phyloP scores from a whole-genome alignment of 2,329 filamentous ascomycete species.

The Stemphylium vesicarium region DNA sequence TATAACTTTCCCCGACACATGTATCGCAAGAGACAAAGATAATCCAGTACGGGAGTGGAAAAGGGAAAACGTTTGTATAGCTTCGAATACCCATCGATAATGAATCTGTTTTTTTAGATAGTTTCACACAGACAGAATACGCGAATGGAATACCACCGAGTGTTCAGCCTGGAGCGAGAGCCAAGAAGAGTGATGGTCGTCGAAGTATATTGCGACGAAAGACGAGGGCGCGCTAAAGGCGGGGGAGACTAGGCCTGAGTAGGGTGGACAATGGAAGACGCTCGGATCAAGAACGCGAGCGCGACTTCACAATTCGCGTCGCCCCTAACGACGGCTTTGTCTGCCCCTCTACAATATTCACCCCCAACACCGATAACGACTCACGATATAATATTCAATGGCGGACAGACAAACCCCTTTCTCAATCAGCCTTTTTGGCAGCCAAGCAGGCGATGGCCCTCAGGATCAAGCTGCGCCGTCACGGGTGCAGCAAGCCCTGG shows the following conservation, averaged over 20 bases:
- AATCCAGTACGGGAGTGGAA: too few relatives aligned
- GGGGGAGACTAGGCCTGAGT: conserved; percentile 10
- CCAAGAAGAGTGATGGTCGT: too few relatives aligned
- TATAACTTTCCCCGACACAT: too few relatives aligned
- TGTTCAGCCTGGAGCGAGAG: too few relatives aligned
- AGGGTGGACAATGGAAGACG: conserved; percentile 17
- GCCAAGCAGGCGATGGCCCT: conserved; percentile 43
- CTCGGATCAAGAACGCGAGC: conserved; percentile 24
- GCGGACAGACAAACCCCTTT: conserved; percentile 83
- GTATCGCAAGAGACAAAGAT: too few relatives aligned
- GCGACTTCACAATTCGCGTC: conserved; percentile 23
- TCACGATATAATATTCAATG: conserved; percentile 30
- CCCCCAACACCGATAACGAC: conserved; percentile 19
- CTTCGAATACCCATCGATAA: too few relatives aligned
- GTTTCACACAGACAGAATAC: too few relatives aligned
- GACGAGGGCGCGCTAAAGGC: background rate
- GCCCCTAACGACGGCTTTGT: conserved; percentile 22
- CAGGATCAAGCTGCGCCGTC: conserved; percentile 43
- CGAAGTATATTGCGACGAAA: too few relatives aligned
- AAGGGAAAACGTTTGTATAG: too few relatives aligned
- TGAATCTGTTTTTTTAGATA: too few relatives aligned
- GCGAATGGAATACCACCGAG: too few relatives aligned
- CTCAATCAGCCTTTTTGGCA: conserved; percentile 77
- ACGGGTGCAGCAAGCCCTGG: conserved; percentile 74
- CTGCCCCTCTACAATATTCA: conserved; percentile 24